Conservation (phyloP, 2,329 filamentous ascomycete genomes). For the Fusarium sulawesiense region DNA sequence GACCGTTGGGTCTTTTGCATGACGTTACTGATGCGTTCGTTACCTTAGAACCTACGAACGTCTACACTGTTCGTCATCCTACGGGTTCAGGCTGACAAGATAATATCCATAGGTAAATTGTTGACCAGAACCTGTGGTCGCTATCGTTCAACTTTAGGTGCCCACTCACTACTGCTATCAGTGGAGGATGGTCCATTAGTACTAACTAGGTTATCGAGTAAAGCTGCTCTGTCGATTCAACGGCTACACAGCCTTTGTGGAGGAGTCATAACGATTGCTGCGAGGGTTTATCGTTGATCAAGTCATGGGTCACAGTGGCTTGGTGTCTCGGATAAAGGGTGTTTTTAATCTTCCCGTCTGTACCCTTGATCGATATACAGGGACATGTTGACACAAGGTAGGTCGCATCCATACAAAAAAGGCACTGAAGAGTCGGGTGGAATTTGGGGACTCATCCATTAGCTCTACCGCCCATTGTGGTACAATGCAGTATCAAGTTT, state of each 20-base stretch:
- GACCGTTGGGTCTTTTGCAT: slow-evolving; percentile 12
- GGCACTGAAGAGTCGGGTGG: background rate
- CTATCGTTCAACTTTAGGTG: background rate
- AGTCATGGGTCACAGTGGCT: background rate
- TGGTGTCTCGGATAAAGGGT: background rate
- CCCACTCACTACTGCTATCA: background rate
- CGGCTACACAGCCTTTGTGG: background rate
- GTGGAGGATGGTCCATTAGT: background rate
- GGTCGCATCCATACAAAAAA: background rate
- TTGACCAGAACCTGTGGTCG: background rate
- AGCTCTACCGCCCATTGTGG: background rate
- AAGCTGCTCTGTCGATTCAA: background rate
- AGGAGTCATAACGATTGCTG: background rate
- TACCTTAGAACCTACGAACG: background rate
- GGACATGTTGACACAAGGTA: background rate
- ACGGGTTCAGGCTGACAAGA: background rate
- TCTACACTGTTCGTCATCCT: background rate
- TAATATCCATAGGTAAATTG: background rate
- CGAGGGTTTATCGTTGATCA: background rate
- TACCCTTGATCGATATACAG: background rate
- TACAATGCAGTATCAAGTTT: background rate
- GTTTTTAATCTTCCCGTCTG: background rate
- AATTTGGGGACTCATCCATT: background rate
- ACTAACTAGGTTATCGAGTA: background rate
- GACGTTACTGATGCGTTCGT: slow-evolving; percentile 14